Conservation (phyloP, 2,329 filamentous ascomycete species). For the Cladophialophora exuberans region DNA sequence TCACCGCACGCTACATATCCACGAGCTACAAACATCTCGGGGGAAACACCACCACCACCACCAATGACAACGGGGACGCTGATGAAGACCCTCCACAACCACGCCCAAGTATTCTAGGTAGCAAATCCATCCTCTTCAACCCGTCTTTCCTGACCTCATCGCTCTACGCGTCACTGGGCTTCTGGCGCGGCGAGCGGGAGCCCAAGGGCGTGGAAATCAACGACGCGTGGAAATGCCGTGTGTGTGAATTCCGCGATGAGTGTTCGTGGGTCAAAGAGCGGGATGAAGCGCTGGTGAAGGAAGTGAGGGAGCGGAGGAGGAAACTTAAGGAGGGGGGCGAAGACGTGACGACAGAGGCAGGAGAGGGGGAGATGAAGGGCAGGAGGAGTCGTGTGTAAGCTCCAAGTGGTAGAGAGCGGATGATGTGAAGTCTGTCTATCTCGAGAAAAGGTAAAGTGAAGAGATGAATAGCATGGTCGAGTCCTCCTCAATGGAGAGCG, state of each 20-base stretch:
- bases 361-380: background rate
- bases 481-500: too few relatives aligned
- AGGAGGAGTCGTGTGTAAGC: constrained; percentile 23
- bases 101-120: constrained; percentile 53
- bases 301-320: constrained; percentile 42
- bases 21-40: constrained; percentile 37
- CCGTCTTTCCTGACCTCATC: constrained; percentile 66
- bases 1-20: constrained; percentile 49
- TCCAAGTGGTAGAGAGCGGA: background rate
- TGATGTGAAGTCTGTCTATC: background rate
- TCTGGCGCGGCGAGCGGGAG: constrained; percentile 79
- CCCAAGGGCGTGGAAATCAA: constrained; percentile 77
- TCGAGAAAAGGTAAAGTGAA: too few relatives aligned
- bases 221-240: constrained; percentile 85
- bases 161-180: constrained; percentile 71
- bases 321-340: constrained; percentile 30
- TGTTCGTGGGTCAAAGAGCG: constrained; percentile 78
- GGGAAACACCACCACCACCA: background rate
- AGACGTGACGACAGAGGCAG: constrained; percentile 24
- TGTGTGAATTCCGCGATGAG: constrained; percentile 77
- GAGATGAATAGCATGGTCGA: too few relatives aligned
- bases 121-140: constrained; percentile 69
- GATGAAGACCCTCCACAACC: constrained; percentile 24
- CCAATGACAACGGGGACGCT: constrained; percentile 20
- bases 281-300: constrained; percentile 62